Base-by-base conservation (phyloP, 768 basidiomycete genomes). In the Aureoboletus auriporus region DNA sequence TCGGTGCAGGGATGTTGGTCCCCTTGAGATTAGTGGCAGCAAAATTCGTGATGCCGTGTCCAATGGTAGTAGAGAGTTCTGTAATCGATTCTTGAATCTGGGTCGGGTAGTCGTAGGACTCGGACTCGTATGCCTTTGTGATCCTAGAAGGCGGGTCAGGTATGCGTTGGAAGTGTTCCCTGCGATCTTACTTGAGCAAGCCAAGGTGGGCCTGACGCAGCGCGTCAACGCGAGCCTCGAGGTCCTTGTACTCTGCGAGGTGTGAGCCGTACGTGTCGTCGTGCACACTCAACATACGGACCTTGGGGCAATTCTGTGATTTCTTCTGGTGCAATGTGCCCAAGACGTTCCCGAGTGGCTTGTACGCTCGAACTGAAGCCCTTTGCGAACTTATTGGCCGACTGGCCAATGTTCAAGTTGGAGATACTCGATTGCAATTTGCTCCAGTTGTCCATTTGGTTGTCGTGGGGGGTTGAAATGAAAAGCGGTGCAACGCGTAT, bases 241-340 rank as follows among this genome's bases (percentile, higher is more conserved):
- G 83, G 64, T 95, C 91, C 61, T 86, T 93, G 78, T 98, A 99
- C 68, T 99, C 95, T 90, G 73, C n/a, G 9, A 53, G 42, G 38
- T 16, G 47, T 39, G 36, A 42, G 26, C 26, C 23, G 30, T 10
- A 39, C 34, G 34, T 26, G 31, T 13, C 3, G 5, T 26, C 14
- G 10, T 12, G 33, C 33, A 33, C 12, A 14, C 11, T 6, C 12
- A 36, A 27, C n/a, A 38, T 8, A 64, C 69, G n/a, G 26, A 86
- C 89, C 92, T 71, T 90, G 85, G 23, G 89, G 89, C 43, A 92
- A 77, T 70, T 97, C 96, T 8, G 95, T 98, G 63, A 97, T 93
- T 57, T 96, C 96, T 54, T 92, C 92, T 6, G 86, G 78, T 4
- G 90, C 79, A 49, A 95, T 80, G n/a, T 93, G 88, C 17, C 95